Conservation (phyloP, 2,329 filamentous ascomycete genomes). For the Exophiala lecanii-corni region DNA sequence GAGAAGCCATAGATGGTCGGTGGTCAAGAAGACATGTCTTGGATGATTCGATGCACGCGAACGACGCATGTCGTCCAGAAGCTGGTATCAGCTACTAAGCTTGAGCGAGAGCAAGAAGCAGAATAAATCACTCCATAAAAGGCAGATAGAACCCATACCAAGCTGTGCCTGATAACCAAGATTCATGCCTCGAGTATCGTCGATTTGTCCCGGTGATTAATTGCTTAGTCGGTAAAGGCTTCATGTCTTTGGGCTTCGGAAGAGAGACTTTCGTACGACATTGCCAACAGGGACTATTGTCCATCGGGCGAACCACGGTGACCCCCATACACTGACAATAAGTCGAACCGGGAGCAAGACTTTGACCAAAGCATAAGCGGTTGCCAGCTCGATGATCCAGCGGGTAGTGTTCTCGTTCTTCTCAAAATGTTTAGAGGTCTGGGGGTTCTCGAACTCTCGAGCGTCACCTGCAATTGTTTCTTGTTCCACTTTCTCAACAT, state of each 20-base stretch:
- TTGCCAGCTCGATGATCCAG: constrained; percentile 65
- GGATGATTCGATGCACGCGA: background rate
- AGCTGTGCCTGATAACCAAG: no score
- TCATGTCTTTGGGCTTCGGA: background rate
- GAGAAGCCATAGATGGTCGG: constrained; percentile 63
- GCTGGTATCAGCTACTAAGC: no score
- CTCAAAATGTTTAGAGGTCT: constrained; percentile 17
- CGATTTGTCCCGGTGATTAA: no score
- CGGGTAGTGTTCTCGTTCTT: constrained; percentile 45
- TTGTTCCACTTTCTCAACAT: constrained; percentile 42
- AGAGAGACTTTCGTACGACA: background rate
- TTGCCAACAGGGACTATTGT: constrained; percentile 50
- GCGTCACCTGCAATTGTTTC: constrained; percentile 29
- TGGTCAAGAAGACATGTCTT: background rate
- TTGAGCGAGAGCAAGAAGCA: no score
- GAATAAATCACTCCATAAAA: no score
- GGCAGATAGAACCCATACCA: no score
- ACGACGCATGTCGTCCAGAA: constrained; percentile 1
- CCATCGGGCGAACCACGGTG: constrained; percentile 81
- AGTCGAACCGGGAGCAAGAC: constrained; percentile 73
- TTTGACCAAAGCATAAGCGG: constrained; percentile 89
- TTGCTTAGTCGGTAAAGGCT: no score
- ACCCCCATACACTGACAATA: constrained; percentile 75
- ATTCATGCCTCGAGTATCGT: no score
- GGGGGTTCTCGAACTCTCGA: constrained; percentile 4